Base-by-base conservation (phyloP, 495 filamentous ascomycete genomes). In the Amniculicola lignicola region DNA sequence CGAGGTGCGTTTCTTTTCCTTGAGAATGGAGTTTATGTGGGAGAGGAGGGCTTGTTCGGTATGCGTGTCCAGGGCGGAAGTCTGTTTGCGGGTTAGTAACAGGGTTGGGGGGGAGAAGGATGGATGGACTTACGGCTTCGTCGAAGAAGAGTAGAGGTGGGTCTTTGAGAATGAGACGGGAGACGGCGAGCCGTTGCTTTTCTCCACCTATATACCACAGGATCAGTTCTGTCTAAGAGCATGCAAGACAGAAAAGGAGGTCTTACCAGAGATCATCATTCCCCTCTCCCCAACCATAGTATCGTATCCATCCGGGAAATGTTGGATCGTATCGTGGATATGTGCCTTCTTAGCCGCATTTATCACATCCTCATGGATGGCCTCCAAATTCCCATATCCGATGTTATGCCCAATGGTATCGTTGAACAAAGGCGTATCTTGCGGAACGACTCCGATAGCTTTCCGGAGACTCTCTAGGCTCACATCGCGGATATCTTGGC, bases 391-490 rank as follows among this genome's bases (percentile, higher is more conserved):
- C n/a, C 94, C 93, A 69, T 98, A 98, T 54, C 81, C 84, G 65
- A 98, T 96, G 67, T 98, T 98, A 62, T 96, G 88, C 62, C 86
- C 86, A 39, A 98, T 90, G 0, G 89, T 90, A 67, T 95, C 87
- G 67, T 98, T 98, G 73, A 98, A 97, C 1, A 98, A 74, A 2
- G 94, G 91, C 0, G 93, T 97, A 67, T 97, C 94, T 69, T 98
- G 94, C 2, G 94, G 93, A 1, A 98, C 93, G 4, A 98, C 93
- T 16, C 94, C 93, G 67, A 98, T 96, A 2, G 85, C 75, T 65
- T 83, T 84, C 16, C 93, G 82, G 6, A 98, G 74, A 24, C 88
- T 93, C 25, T 95, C 86, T 11, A 94, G 69, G 3, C 76, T 84
- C 7, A 98, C 85, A 52, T 90, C 77, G 31, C 89, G 83, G 59